phyloP scores from a whole-genome alignment of 2,329 filamentous ascomycete genomes.

The Ceratocystis eucalypticola region DNA sequence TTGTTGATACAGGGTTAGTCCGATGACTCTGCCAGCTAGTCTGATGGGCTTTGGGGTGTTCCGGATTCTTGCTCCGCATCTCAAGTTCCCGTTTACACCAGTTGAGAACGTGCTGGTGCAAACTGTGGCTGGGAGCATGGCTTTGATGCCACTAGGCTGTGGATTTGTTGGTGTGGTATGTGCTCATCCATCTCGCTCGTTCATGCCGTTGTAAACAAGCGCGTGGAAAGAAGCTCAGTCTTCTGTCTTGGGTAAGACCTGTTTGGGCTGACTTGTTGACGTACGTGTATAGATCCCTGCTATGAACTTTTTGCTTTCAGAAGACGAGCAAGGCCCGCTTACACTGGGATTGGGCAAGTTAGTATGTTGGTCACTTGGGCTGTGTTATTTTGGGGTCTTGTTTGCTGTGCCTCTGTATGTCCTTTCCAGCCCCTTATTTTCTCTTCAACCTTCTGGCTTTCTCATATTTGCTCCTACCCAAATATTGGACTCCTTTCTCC shows the following conservation, averaged over 20 bases:
- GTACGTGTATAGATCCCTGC: constrained; percentile 53
- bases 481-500: neutral
- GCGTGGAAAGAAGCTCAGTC: neutral
- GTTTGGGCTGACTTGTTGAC: neutral
- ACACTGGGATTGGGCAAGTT: constrained; percentile 60
- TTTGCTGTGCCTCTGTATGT: constrained; percentile 75
- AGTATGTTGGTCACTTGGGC: constrained; percentile 77
- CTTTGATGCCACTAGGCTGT: constrained; percentile 90
- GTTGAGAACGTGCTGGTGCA: constrained; percentile 96
- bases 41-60: constrained; percentile 93
- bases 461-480: too few relatives aligned
- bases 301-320: constrained; percentile 68
- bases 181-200: constrained; percentile 16
- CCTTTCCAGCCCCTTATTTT: constrained; percentile 16
- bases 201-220: neutral
- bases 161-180: constrained; percentile 78
- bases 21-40: constrained; percentile 94
- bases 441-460: neutral
- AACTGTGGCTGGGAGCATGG: constrained; percentile 87
- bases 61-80: constrained; percentile 57
- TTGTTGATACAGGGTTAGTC: constrained; percentile 35
- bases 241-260: neutral
- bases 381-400: constrained; percentile 93
- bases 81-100: constrained; percentile 74
- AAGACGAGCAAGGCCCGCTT: constrained; percentile 67